Conservation (phyloP, 371 early-diverging fungal species). For the Mortierella sp. region DNA sequence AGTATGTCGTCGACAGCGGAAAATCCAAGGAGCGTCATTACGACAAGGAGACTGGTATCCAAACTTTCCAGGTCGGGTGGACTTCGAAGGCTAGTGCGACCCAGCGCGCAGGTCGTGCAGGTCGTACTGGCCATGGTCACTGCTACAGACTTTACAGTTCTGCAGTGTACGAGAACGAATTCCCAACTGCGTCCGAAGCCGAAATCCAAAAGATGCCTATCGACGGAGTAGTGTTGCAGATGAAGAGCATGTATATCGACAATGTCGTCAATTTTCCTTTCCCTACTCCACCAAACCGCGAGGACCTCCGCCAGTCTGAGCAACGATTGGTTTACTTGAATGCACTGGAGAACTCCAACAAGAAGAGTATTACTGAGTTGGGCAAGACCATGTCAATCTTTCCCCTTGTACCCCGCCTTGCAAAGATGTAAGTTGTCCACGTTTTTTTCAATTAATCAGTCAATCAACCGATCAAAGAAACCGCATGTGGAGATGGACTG, state of each 20-base stretch:
- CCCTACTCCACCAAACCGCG: constrained; percentile 84
- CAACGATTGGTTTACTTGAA: constrained; percentile 79
- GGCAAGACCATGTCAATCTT: constrained; percentile 93
- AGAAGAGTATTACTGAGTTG: constrained; percentile 82
- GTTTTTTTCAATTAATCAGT: background rate
- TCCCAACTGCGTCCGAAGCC: constrained; percentile 89
- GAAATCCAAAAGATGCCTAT: constrained; percentile 97
- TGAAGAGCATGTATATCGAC: constrained; percentile 97
- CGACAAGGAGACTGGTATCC: constrained; percentile 85
- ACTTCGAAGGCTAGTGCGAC: constrained; percentile 94
- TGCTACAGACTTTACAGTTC: constrained; percentile 98
- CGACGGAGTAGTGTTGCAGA: constrained; percentile 93
- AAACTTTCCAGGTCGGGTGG: constrained; percentile 92
- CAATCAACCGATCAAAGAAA: background rate
- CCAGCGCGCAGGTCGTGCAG: constrained; percentile 99
- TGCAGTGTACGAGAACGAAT: constrained; percentile 93
- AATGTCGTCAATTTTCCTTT: constrained; percentile 98
- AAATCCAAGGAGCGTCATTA: constrained; percentile 93
- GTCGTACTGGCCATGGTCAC: constrained; percentile 97
- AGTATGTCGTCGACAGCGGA: constrained; percentile 99
- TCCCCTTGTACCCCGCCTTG: constrained; percentile 95
- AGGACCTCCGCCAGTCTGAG: constrained; percentile 78
- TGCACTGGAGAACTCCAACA: constrained; percentile 74
- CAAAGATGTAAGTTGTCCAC: constrained; percentile 81
- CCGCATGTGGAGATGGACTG: background rate